A percentile compares a stretch with the other conserved stretches of the same genome.
phyloP scores from a whole-genome alignment of 768 basidiomycete genomes.

The Strobilomyces confusus region DNA sequence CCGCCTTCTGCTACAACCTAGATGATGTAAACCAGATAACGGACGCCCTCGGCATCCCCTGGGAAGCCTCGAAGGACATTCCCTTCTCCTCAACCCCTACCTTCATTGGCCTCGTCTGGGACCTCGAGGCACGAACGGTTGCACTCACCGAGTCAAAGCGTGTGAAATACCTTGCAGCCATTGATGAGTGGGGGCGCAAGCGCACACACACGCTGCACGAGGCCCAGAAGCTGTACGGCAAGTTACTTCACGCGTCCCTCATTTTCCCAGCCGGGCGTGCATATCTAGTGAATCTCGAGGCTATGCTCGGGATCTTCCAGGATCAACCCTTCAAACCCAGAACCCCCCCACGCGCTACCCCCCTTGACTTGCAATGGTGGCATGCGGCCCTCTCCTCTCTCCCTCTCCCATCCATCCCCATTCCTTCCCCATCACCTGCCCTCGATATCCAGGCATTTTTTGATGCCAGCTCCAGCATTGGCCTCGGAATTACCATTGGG shows the following conservation, averaged over 20 bases:
- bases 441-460: slow-evolving; percentile 26
- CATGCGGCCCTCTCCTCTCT: rapidly evolving
- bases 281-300: slow-evolving; percentile 19
- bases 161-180: too few species aligned
- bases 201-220: too few species aligned
- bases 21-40: neutral
- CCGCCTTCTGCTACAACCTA: neutral
- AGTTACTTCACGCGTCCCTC: slow-evolving; percentile 23
- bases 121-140: rapidly evolving
- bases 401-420: neutral
- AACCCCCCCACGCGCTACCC: neutral
- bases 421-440: too few species aligned
- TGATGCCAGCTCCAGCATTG: slow-evolving; percentile 35
- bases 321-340: slow-evolving; percentile 5
- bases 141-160: neutral
- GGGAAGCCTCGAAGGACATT: neutral
- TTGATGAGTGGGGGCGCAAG: too few species aligned
- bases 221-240: neutral
- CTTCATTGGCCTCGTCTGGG: neutral
- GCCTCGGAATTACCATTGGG: neutral
- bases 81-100: neutral
- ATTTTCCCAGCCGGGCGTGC: slow-evolving; percentile 29
- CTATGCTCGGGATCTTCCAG: slow-evolving; percentile 29
- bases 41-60: neutral
- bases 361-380: neutral